A percentile compares a stretch with the other conserved stretches of the same genome.
Evolutionary conservation across 495 filamentous ascomycete species (phyloP).

Genomic region (Podospora pseudopauciseta): DNA sequence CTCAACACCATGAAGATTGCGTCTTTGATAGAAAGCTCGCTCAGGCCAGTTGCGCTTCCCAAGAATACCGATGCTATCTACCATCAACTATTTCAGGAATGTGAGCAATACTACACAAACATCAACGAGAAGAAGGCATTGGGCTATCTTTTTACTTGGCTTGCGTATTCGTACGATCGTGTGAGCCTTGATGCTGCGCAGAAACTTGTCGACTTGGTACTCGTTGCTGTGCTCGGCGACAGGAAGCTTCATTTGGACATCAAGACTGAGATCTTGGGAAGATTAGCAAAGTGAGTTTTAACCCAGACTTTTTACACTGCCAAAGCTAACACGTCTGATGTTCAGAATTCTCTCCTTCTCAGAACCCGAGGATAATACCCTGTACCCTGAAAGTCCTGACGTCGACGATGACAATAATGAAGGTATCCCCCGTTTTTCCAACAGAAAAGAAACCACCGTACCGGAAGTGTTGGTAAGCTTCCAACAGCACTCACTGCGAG

Average conservation of each 20-base stretch:
- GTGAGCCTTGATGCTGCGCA: constrained; percentile 2
- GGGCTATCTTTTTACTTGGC: constrained; percentile 9
- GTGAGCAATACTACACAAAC: constrained; percentile 8
- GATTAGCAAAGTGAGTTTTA: neutral
- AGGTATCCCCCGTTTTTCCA: neutral
- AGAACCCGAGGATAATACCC: neutral
- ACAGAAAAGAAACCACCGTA: neutral
- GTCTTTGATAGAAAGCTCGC: constrained; percentile 1
- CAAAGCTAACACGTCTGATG: neutral
- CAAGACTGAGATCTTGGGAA: constrained; percentile 1
- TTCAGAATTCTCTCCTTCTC: neutral
- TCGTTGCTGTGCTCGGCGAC: neutral
- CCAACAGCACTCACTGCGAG: constrained; percentile 6
- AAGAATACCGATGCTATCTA: constrained; percentile 5
- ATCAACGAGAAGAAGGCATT: neutral
- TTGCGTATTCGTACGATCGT: neutral
- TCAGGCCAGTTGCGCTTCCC: neutral
- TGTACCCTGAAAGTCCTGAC: neutral
- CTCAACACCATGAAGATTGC: neutral
- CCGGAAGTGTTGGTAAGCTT: neutral
- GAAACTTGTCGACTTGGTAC: constrained; percentile 2
- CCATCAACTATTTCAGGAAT: constrained; percentile 7
- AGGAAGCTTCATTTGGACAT: neutral
- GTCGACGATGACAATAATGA: neutral
- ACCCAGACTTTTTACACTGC: neutral